Base-by-base conservation (phyloP, 2,329 filamentous ascomycete genomes). In the Diaporthe sp. region DNA sequence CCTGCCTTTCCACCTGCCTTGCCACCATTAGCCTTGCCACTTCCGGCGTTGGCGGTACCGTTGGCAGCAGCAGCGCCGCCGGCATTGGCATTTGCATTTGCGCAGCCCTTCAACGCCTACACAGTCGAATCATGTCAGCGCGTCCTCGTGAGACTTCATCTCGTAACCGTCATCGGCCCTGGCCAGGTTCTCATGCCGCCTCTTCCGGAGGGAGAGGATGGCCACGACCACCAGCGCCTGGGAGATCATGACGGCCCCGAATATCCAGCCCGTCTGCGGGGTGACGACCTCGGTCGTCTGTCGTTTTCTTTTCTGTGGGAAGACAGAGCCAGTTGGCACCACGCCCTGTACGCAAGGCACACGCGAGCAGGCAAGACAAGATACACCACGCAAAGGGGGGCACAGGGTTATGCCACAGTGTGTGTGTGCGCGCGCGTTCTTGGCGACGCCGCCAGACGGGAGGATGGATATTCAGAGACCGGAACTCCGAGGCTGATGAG, bases 221-320 rank as follows among this genome's bases (percentile, higher is more conserved):
- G 13, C 51, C 4, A 25, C 31, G 22, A 68, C 55, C 15, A 74
- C 72, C 34, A 74, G 37, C 22, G 20, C 39, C 47, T 68, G 47
- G 25, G 72, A 74, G 49, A 74, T 58, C 49, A 68, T 68, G n/a
- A 74, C 17, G 17, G 72, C 72, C 28, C 72, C 72, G 51, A 74
- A 74, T 68, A 74, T 74, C 72, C 72, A 74, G 17, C 72, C 72
- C 53, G 72, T 74, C 49, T 68, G 47, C 3, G 65, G 65, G 49
- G n/a, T 20, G 65, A 70, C 49, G 65, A 20, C 49, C 13, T 70
- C 34, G 65, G 42, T 28, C 31, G 44, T n/a, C 57, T 73, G 71
- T 67, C 71, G 60, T 65, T 73, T 73, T 65, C 71, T 49, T 65
- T 73, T 73, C 71, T 73, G 58, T 57, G 51, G 65, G 39, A 73